Percentiles rank a stretch among this genome's conserved stretches.
phyloP scores from a whole-genome alignment of 2,329 filamentous ascomycete genomes.

The Colletotrichum costaricense region DNA sequence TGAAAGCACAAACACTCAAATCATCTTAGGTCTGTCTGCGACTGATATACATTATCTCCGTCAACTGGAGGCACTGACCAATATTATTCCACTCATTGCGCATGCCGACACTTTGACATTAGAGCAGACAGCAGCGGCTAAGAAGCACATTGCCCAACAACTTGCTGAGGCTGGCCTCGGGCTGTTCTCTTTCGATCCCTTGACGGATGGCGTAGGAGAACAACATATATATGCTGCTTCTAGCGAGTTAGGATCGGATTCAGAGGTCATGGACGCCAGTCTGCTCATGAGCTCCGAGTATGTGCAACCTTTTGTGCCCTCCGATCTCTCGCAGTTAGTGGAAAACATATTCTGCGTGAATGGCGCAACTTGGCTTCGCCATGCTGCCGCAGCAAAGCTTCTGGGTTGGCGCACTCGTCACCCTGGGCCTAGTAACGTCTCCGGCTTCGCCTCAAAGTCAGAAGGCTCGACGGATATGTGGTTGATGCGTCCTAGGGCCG shows the following conservation, averaged over 20 bases:
- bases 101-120: conserved; percentile 77
- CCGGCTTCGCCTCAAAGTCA: neutral
- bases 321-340: conserved; percentile 79
- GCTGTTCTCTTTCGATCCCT: conserved; percentile 73
- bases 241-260: conserved; percentile 76
- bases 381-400: conserved; percentile 85
- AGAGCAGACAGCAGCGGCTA: conserved; percentile 68
- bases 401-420: conserved; percentile 70
- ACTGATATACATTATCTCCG: conserved; percentile 78
- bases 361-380: conserved; percentile 83
- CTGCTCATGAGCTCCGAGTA: conserved; percentile 94
- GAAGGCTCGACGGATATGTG: conserved; percentile 56
- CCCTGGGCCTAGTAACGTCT: conserved; percentile 33
- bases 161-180: conserved; percentile 68
- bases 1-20: conserved; percentile 54
- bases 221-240: conserved; percentile 79
- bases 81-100: conserved; percentile 85
- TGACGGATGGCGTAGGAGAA: conserved; percentile 41
- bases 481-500: conserved; percentile 40
- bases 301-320: conserved; percentile 80
- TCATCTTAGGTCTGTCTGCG: conserved; percentile 46
- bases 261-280: conserved; percentile 91
- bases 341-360: conserved; percentile 80
- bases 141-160: conserved; percentile 67
- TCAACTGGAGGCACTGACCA: conserved; percentile 78